These are phyloP conservation scores for Fusarium mangiferae DNA, from an alignment of 2,329 filamentous ascomycete genomes.

Conservation along the genomic window DNA sequence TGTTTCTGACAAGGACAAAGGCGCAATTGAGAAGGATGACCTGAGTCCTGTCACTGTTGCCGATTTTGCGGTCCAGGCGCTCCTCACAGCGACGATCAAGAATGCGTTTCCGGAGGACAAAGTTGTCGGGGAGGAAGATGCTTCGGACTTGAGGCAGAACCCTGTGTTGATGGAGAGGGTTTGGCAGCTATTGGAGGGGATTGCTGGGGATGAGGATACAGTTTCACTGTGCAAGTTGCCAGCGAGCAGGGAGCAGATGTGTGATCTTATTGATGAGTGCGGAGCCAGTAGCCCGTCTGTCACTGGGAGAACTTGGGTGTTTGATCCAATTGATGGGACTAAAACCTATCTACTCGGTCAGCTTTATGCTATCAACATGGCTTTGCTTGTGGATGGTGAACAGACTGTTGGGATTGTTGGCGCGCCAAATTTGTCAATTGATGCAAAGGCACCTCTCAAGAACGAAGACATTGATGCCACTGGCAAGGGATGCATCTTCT, in stretches of 20 bases:
- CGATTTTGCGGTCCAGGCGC: conserved; percentile 68
- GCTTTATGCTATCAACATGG: conserved; percentile 68
- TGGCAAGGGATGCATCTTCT: conserved; percentile 61
- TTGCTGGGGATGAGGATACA: conserved; percentile 42
- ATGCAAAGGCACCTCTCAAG: conserved; percentile 52
- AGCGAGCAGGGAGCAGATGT: conserved; percentile 56
- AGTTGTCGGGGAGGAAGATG: conserved; percentile 67
- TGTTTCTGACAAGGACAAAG: conserved; percentile 59
- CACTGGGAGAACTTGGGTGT: conserved; percentile 63
- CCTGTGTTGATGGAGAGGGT: conserved; percentile 57
- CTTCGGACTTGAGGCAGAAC: conserved; percentile 58
- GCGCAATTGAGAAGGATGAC: conserved; percentile 63
- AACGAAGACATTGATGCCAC: conserved; percentile 58
- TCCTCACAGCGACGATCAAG: conserved; percentile 62
- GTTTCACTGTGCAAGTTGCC: conserved; percentile 49
- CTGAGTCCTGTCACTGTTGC: conserved; percentile 67
- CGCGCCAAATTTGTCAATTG: conserved; percentile 57
- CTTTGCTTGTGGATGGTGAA: conserved; percentile 60
- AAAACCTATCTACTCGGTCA: conserved; percentile 65
- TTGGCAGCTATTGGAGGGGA: conserved; percentile 55
- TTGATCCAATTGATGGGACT: conserved; percentile 70
- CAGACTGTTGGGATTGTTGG: conserved; percentile 63
- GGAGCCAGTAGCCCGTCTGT: conserved; percentile 52
- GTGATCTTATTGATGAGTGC: conserved; percentile 64
- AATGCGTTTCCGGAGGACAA: conserved; percentile 60